Evolutionary conservation across 1,139 yeast genomes (phyloP).

Genomic region (Taphrina flavorubra): DNA sequence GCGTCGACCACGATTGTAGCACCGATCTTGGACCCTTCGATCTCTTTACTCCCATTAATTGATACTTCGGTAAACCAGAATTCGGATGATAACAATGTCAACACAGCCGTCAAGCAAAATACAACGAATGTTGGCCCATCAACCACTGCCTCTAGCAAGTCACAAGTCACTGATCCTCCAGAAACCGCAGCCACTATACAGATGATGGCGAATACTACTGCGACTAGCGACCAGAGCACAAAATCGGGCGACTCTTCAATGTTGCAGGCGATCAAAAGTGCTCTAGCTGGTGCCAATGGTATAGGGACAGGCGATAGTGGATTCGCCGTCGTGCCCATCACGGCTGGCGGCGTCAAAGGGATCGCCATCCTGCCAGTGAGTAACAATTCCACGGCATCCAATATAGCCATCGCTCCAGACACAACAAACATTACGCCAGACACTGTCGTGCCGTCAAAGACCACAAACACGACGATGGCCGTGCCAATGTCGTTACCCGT

Average conservation of each 20-base stretch:
- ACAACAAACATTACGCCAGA: not conserved
- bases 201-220: not conserved
- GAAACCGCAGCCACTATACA: not conserved
- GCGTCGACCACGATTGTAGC: not conserved
- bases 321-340: conserved; percentile 28
- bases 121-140: not conserved
- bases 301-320: not conserved
- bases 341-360: conserved; percentile 31
- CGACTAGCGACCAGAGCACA: not conserved
- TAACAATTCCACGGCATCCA: not conserved
- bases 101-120: not conserved
- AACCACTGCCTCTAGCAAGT: not conserved
- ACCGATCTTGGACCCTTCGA: not conserved
- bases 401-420: not conserved
- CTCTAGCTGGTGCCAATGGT: not conserved
- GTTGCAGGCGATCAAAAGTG: conserved; percentile 1
- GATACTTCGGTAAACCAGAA: not conserved
- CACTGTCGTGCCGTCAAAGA: not conserved
- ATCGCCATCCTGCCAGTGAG: conserved; percentile 31
- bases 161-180: not conserved
- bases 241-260: not conserved
- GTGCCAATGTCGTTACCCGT: not conserved
- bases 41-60: not conserved
- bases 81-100: not conserved
- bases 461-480: not conserved